Conservation (phyloP, 2,329 filamentous ascomycete species). For the Pseudogymnoascus sp. region DNA sequence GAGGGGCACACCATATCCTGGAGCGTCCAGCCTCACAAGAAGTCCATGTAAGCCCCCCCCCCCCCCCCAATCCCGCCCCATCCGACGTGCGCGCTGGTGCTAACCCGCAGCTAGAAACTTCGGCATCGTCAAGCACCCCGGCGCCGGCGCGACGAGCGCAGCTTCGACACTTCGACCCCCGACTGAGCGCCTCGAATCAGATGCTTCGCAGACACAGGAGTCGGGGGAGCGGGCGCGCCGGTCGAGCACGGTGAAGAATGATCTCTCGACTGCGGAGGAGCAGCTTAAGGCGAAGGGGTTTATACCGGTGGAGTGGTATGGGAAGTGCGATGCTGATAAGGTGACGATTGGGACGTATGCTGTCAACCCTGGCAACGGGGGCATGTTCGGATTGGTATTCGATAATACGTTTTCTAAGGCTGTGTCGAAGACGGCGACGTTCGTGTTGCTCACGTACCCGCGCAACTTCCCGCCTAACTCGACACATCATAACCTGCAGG, state of each 20-base stretch:
- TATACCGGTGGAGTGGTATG: slow-evolving; percentile 71
- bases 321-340: slow-evolving; percentile 94
- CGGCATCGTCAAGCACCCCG: slow-evolving; percentile 94
- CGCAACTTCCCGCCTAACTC: slow-evolving; percentile 70
- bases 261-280: slow-evolving; percentile 51
- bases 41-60: slow-evolving; percentile 62
- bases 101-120: slow-evolving; percentile 57
- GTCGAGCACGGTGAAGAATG: slow-evolving; percentile 44
- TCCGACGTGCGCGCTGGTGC: not conserved
- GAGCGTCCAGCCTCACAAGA: slow-evolving; percentile 96
- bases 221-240: slow-evolving; percentile 31
- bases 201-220: not conserved
- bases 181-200: not conserved
- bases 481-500: slow-evolving; percentile 53
- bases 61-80: slow-evolving; percentile 7
- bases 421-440: slow-evolving; percentile 86
- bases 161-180: not conserved
- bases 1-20: slow-evolving; percentile 89
- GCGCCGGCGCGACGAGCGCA: slow-evolving; percentile 40
- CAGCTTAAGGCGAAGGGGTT: slow-evolving; percentile 59
- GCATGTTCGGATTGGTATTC: slow-evolving; percentile 94
- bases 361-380: slow-evolving; percentile 62
- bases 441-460: slow-evolving; percentile 90
- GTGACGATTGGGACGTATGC: slow-evolving; percentile 86
- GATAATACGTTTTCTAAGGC: slow-evolving; percentile 99